These are phyloP conservation scores for Penicillium expansum DNA, from an alignment of 2,329 filamentous ascomycete genomes.

Conservation along the genomic window DNA sequence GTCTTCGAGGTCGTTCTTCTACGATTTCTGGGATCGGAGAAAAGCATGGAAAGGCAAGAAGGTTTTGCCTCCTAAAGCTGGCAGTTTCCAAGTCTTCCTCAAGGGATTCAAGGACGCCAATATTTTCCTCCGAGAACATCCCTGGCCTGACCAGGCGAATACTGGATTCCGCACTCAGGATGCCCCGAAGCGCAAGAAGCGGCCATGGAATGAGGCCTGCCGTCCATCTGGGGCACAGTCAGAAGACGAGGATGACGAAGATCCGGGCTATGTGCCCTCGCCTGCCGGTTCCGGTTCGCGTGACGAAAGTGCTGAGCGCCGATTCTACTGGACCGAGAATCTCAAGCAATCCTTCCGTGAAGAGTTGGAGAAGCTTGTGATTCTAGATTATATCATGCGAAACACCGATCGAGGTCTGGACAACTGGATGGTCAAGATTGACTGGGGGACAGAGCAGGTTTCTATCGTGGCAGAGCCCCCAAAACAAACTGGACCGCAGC, in stretches of 20 bases:
- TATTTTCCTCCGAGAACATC: conserved; percentile 88
- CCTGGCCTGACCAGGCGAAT: conserved; percentile 89
- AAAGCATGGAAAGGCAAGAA: conserved; percentile 86
- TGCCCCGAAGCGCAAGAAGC: conserved; percentile 65
- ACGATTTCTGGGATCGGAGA: conserved; percentile 93
- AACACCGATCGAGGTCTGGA: conserved; percentile 96
- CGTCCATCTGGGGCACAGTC: conserved; percentile 62
- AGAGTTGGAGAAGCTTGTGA: conserved; percentile 93
- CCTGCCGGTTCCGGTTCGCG: conserved; percentile 40
- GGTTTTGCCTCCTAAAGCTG: conserved; percentile 80
- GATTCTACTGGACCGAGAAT: conserved; percentile 80
- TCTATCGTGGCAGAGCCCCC: conserved; percentile 84
- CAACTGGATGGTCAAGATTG: conserved; percentile 99
- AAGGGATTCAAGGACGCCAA: conserved; percentile 98
- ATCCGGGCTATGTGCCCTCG: conserved; percentile 39
- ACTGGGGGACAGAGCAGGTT: conserved; percentile 77
- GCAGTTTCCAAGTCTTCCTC: conserved; percentile 95
- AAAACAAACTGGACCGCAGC: conserved; percentile 55
- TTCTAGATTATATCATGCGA: conserved; percentile 97
- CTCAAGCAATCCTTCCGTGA: conserved; percentile 91
- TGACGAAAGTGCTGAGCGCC: conserved; percentile 46
- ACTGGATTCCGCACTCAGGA: conserved; percentile 66
- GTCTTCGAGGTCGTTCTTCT: conserved; percentile 96
- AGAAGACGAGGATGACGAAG: conserved; percentile 62
- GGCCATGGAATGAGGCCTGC: conserved; percentile 78